Evolutionary conservation across 164 flowering plant species (phyloP), one percentile per base, ranked within the genome.

Genomic region (Cinnamomum chago): DNA sequence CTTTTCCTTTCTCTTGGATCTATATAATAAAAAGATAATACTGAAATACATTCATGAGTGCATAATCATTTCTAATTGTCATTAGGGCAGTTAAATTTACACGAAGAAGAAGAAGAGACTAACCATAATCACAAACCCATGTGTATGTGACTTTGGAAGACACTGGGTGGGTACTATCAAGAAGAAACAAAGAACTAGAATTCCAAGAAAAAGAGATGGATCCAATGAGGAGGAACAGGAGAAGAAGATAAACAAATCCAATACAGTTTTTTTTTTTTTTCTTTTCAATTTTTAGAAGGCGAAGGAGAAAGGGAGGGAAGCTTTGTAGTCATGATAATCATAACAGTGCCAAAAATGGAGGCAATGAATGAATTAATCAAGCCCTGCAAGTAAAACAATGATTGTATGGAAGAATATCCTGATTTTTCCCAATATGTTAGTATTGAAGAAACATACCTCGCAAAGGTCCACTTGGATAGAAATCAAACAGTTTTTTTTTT

Each of bases 351-450:
- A 67, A 35, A 66, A 66, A 67, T 58, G 47, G 72, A 67, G 14
- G 23, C 67, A 67, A 40, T 72, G 72, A 70, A 66, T 78, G 65
- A 58, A 75, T 50, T 68, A 66, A 28, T 66, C 40, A 25, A 25
- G 67, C 67, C 25, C 68, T 66, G 27, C 18, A 17, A 66, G n/a
- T 30, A 7, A 14, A 66, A 55, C 79, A 75, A 71, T 24, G 75
- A 75, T 73, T 73, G 73, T 73, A 22, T 33, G 50, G 18, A 52
- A 70, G 82, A 83, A 82, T 78, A 76, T 78, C 70, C 76, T 69
- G 25, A 30, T 66, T 66, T 27, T 27, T 14, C 14, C 69, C 40
- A 25, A 30, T 27, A 28, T 27, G 1, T 24, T 7, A 64, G 2
- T 64, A 60, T 18, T 20, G 23, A 64, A 64, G 28, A 23, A 64